Base-by-base conservation (phyloP, 371 early-diverging fungal genomes). In the Choanephora cucurbitarum region DNA sequence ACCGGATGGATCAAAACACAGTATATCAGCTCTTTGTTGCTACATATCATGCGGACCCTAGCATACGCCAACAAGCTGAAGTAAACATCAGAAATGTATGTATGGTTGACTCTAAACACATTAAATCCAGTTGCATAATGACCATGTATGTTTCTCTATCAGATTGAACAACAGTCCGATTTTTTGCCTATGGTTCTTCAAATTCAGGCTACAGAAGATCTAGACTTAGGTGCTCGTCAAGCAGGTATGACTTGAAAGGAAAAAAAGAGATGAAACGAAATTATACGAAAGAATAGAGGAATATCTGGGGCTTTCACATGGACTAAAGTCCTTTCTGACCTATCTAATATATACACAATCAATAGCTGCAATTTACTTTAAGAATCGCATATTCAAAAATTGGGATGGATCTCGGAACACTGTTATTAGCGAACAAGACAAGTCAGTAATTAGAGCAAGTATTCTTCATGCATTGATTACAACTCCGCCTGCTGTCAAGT, bases 331-430 rank as follows among this genome's bases (percentile, higher is more conserved):
- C 72, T 9, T 42, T 28, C 7, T 34, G 31, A 6, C n/a, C n/a
- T n/a, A n/a, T n/a, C 18, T 24, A 18, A 23, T 21, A 33, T 42
- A 13, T 15, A 31, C 4, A 19, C 11, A 3, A 24, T 52, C 21
- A 31, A 11, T 80, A 87, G 96, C 91, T 65, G 87, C 95, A 22
- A 91, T 97, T 64, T 95, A 91, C 82, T 93, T 96, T 78, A 97
- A 97, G 75, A 96, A 96, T 70, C 83, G 90, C 19, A 73, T 95
- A 52, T 74, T 80, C 49, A 85, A 83, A 50, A 83, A 85, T 40
- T 97, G 96, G 95, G 82, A 82, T 54, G 72, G 81, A 47, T 52
- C 54, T 28, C 59, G 62, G 37, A 56, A 59, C 21, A 56, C 67
- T 44, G 59, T 59, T 45, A 57, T 62, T 40, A 86, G 67, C 81